phyloP scores from a whole-genome alignment of 495 filamentous ascomycete species.

The Trichocladium uniseriatum region DNA sequence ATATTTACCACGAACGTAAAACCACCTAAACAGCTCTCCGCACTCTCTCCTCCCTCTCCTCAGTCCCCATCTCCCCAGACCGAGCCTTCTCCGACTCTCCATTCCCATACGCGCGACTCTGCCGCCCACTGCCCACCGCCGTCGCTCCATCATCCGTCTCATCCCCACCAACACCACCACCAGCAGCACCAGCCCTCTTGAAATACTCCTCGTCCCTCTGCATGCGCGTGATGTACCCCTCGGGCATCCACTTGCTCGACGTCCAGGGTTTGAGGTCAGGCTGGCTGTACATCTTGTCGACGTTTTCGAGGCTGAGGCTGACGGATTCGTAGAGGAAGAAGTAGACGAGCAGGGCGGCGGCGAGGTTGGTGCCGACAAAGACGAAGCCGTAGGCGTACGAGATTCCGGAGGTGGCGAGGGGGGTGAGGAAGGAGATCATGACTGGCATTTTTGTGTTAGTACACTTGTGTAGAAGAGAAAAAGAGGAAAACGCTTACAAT shows the following conservation, averaged over 20 bases:
- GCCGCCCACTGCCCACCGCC: constrained; percentile 12
- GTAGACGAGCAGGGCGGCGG: constrained; percentile 57
- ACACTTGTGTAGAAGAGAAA: too few relatives aligned
- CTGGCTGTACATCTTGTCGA: constrained; percentile 62
- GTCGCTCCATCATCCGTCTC: constrained; percentile 9
- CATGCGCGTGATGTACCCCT: constrained; percentile 29
- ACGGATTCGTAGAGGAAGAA: constrained; percentile 71
- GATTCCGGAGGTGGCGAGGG: constrained; percentile 61
- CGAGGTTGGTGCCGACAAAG: constrained; percentile 61
- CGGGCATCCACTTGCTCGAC: constrained; percentile 49
- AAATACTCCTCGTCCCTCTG: constrained; percentile 19
- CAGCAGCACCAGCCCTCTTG: background rate
- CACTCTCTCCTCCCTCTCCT: constrained; percentile 1
- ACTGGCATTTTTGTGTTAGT: constrained; percentile 28
- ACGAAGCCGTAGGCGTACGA: constrained; percentile 71
- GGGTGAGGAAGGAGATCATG: constrained; percentile 76
- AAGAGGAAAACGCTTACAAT: constrained; percentile 35
- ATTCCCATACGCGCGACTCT: constrained; percentile 4
- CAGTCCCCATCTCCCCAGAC: background rate
- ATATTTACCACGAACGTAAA: too few relatives aligned
- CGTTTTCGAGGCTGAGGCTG: constrained; percentile 62
- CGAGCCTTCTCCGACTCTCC: constrained; percentile 2
- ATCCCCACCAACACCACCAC: background rate
- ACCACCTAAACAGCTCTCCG: too few relatives aligned
- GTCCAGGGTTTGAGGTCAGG: constrained; percentile 57